Evolutionary conservation across 331 rosid genomes (phyloP), one percentile per base, ranked within the genome.

Genomic region (Malus hybrid): DNA sequence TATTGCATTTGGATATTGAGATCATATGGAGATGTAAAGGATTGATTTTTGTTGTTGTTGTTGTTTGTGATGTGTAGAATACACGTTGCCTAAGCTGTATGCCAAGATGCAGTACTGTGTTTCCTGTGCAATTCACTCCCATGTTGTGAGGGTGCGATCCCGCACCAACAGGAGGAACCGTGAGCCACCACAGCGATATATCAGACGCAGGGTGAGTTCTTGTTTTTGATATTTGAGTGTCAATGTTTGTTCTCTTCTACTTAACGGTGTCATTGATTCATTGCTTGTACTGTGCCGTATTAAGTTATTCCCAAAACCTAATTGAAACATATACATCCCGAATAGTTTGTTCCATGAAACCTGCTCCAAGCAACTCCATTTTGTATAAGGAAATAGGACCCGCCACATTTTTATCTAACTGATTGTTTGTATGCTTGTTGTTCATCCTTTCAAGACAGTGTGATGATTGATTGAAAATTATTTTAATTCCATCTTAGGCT

Each of bases 51-150:
- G 1, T 42, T 29, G 1, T 13, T 39, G 46, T 0, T 39, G 13
- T 33, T 6, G 57, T 72, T 62, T 18, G 22, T 67, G 10, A 27
- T 56, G 4, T 83, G 73, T 67, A 94, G 99, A 87, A 36, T 91
- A 94, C 84, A 87, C 91, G 10, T 96, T 94, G 65, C 99, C 99
- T 0, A 94, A 92, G 90, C 85, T 94, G 28, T 94, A 94, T 77
- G 97, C 96, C 3, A 94, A 94, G 93, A 87, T 94, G 99, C 96
- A 88, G 84, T 92, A 92, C 61, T 94, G 99, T 76, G 97, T 94
- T 42, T 92, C 99, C 7, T 91, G 98, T 74, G 98, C 98, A 1
- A 94, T 91, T 10, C 98, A 94, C 87, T 94, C 97, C 6, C 98
- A 94, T 24, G 98, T 94, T 60, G 97, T 94, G 68, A 87, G 99